A percentile compares a stretch with the other conserved stretches of the same genome.
phyloP scores from a whole-genome alignment of 352 stramenopile species.

The Globisporangium alternatum region DNA sequence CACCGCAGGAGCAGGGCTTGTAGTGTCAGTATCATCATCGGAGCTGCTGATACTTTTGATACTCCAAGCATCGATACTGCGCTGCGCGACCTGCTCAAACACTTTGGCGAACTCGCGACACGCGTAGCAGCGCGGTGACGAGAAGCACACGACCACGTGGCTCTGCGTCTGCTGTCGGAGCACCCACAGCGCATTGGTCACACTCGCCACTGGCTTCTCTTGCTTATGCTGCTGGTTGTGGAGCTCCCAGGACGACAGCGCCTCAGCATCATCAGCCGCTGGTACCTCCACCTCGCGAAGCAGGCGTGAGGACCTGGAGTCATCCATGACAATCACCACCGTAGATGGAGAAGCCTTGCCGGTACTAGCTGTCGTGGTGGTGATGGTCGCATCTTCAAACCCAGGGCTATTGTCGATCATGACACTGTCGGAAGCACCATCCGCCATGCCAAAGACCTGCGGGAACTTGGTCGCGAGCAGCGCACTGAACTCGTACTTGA shows the following conservation, averaged over 20 bases:
- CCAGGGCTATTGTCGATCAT: neutral
- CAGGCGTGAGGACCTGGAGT: neutral
- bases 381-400: neutral
- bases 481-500: slow-evolving; percentile 3
- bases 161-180: neutral
- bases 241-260: slow-evolving; percentile 15
- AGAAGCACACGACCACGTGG: slow-evolving; percentile 20
- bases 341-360: neutral
- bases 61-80: neutral
- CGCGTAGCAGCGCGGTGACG: slow-evolving; percentile 19
- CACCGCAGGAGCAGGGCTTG: neutral
- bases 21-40: neutral
- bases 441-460: slow-evolving; percentile 3
- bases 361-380: neutral
- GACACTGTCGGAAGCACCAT: neutral
- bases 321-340: neutral
- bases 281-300: slow-evolving; percentile 1
- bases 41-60: neutral
- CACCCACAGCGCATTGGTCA: neutral
- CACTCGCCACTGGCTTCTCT: neutral
- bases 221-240: neutral
- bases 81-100: slow-evolving; percentile 16
- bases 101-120: slow-evolving; percentile 19
- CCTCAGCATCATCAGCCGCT: neutral
- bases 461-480: slow-evolving; percentile 11